phyloP scores from a whole-genome alignment of 1,284 basidiomycete species.

The Puccinia horiana region DNA sequence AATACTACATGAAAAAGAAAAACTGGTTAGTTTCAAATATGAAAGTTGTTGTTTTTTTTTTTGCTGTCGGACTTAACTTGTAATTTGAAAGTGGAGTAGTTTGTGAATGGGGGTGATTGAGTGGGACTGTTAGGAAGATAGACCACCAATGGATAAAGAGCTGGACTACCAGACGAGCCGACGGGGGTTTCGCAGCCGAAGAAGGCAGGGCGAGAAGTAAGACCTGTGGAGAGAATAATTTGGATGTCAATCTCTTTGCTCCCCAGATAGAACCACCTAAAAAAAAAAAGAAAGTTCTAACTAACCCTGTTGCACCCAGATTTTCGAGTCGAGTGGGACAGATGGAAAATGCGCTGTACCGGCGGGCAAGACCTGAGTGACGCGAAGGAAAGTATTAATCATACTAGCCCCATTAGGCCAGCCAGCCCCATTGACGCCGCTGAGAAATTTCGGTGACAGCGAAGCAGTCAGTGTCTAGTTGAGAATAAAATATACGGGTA shows the following conservation, averaged over 20 bases:
- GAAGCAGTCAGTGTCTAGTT: background rate
- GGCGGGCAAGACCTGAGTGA: background rate
- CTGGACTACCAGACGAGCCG: background rate
- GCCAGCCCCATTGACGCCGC: constrained; percentile 54
- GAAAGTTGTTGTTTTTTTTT: constrained; percentile 24
- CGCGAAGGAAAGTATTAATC: constrained; percentile 55
- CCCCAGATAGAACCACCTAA: background rate
- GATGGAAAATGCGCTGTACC: constrained; percentile 25
- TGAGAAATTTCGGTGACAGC: background rate
- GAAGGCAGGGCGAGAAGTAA: constrained; percentile 71
- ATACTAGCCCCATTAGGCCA: constrained; percentile 69
- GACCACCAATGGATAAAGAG: constrained; percentile 22
- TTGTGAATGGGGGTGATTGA: constrained; percentile 51
- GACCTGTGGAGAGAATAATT: constrained; percentile 59
- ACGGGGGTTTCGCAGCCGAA: constrained; percentile 66
- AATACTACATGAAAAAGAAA: constrained; percentile 57
- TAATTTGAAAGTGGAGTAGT: constrained; percentile 58
- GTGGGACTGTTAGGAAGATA: constrained; percentile 41
- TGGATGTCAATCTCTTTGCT: background rate
- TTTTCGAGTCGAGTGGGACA: constrained; percentile 20
- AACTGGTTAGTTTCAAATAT: background rate
- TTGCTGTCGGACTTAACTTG: constrained; percentile 56
- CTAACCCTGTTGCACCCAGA: constrained; percentile 27
- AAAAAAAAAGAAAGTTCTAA: background rate
- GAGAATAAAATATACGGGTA: constrained; percentile 51